Conservation (phyloP, 2,329 filamentous ascomycete genomes). For the Amphichorda felina region DNA sequence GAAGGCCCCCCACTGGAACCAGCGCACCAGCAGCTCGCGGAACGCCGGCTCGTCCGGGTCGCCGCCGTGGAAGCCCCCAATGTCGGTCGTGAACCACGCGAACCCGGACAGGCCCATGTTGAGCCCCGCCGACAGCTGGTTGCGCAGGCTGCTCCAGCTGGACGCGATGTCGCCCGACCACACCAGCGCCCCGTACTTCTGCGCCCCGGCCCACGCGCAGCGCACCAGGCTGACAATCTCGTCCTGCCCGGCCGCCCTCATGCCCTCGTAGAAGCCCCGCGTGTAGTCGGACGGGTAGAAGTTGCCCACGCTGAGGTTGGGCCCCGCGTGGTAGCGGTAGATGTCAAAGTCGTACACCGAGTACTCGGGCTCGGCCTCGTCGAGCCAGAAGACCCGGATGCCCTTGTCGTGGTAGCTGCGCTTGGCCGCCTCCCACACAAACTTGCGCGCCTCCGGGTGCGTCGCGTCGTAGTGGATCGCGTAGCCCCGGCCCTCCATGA, state of each 20-base stretch:
- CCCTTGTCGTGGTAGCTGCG: slow-evolving; percentile 50
- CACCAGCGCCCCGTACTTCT: slow-evolving; percentile 52
- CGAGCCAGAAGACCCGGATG: slow-evolving; percentile 55
- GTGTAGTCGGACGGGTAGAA: slow-evolving; percentile 48
- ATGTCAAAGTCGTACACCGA: slow-evolving; percentile 54
- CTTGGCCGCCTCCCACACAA: slow-evolving; percentile 47
- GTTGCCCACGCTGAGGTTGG: slow-evolving; percentile 36
- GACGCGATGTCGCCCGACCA: slow-evolving; percentile 58
- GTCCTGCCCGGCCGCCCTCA: slow-evolving; percentile 35
- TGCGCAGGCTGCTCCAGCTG: slow-evolving; percentile 46
- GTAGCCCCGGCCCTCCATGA: slow-evolving; percentile 47
- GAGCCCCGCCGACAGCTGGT: slow-evolving; percentile 50
- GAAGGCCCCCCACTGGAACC: slow-evolving; percentile 60
- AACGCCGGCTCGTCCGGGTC: slow-evolving; percentile 42
- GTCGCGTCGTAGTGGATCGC: slow-evolving; percentile 53
- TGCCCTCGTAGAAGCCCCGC: slow-evolving; percentile 47
- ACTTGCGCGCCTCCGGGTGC: slow-evolving; percentile 44
- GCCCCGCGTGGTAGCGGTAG: slow-evolving; percentile 41
- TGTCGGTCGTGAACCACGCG: slow-evolving; percentile 61
- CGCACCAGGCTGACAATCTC: slow-evolving; percentile 44
- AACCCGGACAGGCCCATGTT: slow-evolving; percentile 55
- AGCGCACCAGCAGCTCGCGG: slow-evolving; percentile 51
- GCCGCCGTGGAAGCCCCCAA: slow-evolving; percentile 58
- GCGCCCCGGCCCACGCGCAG: slow-evolving; percentile 40
- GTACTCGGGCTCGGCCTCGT: slow-evolving; percentile 59